Conservation (phyloP, 441 rosid species). For the Aquilaria agallochum region DNA sequence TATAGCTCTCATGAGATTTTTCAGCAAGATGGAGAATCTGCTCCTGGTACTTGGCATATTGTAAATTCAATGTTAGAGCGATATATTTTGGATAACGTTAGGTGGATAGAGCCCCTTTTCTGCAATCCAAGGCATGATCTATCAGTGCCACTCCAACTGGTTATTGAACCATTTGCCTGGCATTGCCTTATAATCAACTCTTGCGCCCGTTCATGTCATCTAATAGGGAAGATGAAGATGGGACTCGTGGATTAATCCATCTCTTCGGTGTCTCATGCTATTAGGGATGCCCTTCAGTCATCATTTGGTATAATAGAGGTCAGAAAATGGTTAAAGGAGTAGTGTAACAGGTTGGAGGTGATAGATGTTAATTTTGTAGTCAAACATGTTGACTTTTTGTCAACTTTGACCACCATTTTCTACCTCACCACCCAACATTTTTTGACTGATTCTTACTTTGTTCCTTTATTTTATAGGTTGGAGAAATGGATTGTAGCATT, state of each 20-base stretch:
- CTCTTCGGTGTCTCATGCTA: constrained; percentile 31
- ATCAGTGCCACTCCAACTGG: constrained; percentile 55
- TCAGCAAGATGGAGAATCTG: constrained; percentile 26
- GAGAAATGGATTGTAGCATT: too few species aligned
- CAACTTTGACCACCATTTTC: too few species aligned
- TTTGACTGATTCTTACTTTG: too few species aligned
- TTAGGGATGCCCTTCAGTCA: constrained; percentile 49
- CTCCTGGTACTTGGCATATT: constrained; percentile 35
- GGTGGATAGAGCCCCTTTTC: constrained; percentile 41
- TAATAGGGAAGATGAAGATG: constrained; percentile 95
- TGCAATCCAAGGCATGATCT: constrained; percentile 42
- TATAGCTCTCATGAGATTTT: constrained; percentile 52
- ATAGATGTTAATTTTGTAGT: too few species aligned
- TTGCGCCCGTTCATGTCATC: constrained; percentile 60
- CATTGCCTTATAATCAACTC: constrained; percentile 74
- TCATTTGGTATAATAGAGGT: constrained; percentile 42
- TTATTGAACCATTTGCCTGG: constrained; percentile 94
- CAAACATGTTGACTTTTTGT: too few species aligned
- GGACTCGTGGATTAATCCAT: constrained; percentile 44
- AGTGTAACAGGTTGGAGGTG: constrained; percentile 32
- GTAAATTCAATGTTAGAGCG: constrained; percentile 58
- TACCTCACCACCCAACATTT: too few species aligned
- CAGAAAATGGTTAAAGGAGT: constrained; percentile 43
- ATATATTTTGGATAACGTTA: constrained; percentile 45
- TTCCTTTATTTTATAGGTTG: too few species aligned